phyloP scores from a whole-genome alignment of 805 yeast genomes.

The Candida suzukii region DNA sequence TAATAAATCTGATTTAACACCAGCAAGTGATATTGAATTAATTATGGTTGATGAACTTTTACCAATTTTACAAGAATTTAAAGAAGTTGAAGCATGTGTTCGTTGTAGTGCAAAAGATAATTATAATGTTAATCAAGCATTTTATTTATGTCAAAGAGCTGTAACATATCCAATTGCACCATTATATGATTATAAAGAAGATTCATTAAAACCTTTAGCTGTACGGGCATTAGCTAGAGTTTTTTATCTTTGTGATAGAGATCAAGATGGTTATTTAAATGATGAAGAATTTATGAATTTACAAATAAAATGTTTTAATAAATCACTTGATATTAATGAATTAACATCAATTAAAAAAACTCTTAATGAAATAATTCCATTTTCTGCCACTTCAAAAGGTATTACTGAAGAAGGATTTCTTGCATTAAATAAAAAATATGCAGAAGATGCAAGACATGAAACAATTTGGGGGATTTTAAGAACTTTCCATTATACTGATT shows the following conservation, averaged over 20 bases:
- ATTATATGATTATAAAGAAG: conserved; percentile 84
- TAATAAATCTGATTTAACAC: conserved; percentile 37
- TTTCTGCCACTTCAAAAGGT: conserved; percentile 37
- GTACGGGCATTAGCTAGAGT: conserved; percentile 70
- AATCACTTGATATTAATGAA: conserved; percentile 40
- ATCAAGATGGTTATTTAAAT: conserved; percentile 79
- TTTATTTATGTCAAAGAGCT: conserved; percentile 88
- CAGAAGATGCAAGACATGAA: conserved; percentile 90
- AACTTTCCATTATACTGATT: conserved; percentile 85
- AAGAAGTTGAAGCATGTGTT: conserved; percentile 89
- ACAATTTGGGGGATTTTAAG: conserved; percentile 94
- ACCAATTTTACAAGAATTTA: conserved; percentile 81
- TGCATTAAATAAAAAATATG: conserved; percentile 69
- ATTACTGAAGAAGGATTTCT: conserved; percentile 72
- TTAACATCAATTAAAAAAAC: conserved; percentile 35
- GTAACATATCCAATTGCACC: conserved; percentile 93
- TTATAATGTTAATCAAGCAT: conserved; percentile 83
- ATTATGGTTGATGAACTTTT: conserved; percentile 70
- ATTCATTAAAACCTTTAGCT: conserved; percentile 71
- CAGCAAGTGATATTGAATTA: conserved; percentile 36
- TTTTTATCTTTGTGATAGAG: conserved; percentile 79
- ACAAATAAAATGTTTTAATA: conserved; percentile 71
- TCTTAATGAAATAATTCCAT: conserved; percentile 19
- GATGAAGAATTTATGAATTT: conserved; percentile 63
- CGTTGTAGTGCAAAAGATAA: conserved; percentile 82